A percentile compares a stretch with the other conserved stretches of the same genome.
Conservation (phyloP, 1,139 yeast genomes). For the Scheffersomyces illinoinensis region DNA sequence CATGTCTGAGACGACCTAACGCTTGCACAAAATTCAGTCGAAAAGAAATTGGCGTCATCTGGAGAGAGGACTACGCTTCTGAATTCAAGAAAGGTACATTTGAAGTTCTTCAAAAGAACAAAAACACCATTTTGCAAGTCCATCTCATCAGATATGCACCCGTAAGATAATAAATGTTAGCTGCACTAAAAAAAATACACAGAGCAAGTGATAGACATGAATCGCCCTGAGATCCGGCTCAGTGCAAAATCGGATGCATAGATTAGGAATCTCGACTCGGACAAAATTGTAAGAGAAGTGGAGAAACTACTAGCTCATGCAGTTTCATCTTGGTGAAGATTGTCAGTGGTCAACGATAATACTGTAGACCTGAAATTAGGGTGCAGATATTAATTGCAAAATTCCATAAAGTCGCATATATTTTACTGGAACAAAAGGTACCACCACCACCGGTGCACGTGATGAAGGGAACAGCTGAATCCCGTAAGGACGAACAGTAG, state of each 20-base stretch:
- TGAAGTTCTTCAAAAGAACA: neutral
- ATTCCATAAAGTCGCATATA: neutral
- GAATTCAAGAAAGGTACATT: neutral
- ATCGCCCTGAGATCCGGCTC: neutral
- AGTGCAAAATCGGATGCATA: neutral
- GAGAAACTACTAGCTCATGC: constrained; percentile 1
- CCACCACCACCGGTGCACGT: neutral
- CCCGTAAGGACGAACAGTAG: neutral
- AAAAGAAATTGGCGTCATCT: too few species aligned
- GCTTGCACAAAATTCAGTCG: neutral
- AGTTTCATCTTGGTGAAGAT: neutral
- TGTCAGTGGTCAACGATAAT: neutral
- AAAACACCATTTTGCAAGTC: neutral
- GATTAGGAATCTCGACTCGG: neutral
- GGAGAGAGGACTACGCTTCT: too few species aligned
- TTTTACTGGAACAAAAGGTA: neutral
- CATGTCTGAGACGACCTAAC: neutral
- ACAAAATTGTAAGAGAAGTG: neutral
- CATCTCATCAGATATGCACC: neutral
- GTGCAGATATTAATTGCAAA: neutral
- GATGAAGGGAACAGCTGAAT: neutral
- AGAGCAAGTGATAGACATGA: neutral
- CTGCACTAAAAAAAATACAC: neutral
- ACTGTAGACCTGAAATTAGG: neutral
- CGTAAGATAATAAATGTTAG: neutral